A percentile compares a stretch with the other conserved stretches of the same genome.
phyloP scores from a whole-genome alignment of 768 basidiomycete genomes.

The Termitomyces sp. region DNA sequence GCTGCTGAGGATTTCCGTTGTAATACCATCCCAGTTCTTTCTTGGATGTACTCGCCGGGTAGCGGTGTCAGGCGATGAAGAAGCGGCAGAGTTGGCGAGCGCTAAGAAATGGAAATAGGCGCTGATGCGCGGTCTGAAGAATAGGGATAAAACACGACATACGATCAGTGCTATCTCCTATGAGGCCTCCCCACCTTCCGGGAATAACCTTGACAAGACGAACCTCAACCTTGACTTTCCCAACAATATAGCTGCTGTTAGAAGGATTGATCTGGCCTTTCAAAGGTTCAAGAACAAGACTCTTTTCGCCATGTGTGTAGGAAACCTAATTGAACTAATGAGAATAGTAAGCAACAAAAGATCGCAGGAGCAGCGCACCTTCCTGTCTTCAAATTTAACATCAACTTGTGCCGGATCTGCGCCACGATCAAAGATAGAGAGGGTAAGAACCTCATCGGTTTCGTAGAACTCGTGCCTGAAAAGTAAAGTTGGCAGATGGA shows the following conservation, averaged over 20 bases:
- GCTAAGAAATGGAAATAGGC: slow-evolving; percentile 15
- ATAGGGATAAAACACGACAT: slow-evolving; percentile 23
- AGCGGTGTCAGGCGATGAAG: slow-evolving; percentile 28
- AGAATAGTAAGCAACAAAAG: neutral
- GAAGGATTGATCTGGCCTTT: slow-evolving; percentile 75
- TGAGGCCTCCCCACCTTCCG: slow-evolving; percentile 72
- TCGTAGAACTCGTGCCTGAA: slow-evolving; percentile 85
- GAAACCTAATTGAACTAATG: slow-evolving; percentile 35
- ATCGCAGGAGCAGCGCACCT: slow-evolving; percentile 34
- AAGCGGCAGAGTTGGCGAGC: slow-evolving; percentile 26
- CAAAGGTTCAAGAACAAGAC: slow-evolving; percentile 73
- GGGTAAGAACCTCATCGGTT: slow-evolving; percentile 67
- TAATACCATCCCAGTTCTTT: slow-evolving; percentile 92
- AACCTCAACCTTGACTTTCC: slow-evolving; percentile 88
- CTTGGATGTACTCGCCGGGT: slow-evolving; percentile 26
- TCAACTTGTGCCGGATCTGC: slow-evolving; percentile 63
- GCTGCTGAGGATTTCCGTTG: slow-evolving; percentile 54
- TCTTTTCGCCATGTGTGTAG: slow-evolving; percentile 68
- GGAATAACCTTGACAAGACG: slow-evolving; percentile 62
- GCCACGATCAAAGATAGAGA: slow-evolving; percentile 78
- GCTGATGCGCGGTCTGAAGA: neutral
- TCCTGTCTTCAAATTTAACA: slow-evolving; percentile 60
- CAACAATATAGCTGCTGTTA: slow-evolving; percentile 60
- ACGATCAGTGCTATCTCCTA: slow-evolving; percentile 78
- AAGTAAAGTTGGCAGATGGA: neutral